A percentile compares a stretch with the other conserved stretches of the same genome.
phyloP scores from a whole-genome alignment of 2,329 filamentous ascomycete genomes.

The Grosmannia serpens region DNA sequence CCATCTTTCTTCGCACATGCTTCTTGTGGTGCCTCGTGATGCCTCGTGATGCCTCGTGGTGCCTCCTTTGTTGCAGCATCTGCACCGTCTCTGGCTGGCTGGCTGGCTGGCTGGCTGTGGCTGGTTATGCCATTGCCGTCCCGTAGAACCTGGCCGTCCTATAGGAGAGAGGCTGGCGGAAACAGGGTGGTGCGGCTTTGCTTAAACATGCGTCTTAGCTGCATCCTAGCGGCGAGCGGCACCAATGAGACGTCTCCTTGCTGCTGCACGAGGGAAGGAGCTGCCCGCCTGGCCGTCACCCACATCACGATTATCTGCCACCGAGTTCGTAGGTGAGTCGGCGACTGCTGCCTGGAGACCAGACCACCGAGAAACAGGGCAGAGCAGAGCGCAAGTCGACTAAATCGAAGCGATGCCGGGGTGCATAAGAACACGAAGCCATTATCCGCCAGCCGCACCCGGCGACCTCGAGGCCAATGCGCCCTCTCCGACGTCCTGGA shows the following conservation, averaged over 20 bases:
- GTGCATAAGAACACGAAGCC: background rate
- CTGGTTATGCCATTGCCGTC: background rate
- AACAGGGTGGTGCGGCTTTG: background rate
- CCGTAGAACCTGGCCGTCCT: background rate
- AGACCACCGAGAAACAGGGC: background rate
- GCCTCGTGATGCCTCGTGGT: too few relatives aligned
- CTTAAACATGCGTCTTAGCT: background rate
- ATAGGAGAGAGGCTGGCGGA: background rate
- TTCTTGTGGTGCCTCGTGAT: background rate
- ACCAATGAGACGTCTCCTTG: background rate
- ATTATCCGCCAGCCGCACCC: background rate
- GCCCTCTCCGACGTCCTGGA: background rate
- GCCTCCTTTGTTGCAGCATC: background rate
- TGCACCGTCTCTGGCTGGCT: background rate
- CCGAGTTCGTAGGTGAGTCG: background rate
- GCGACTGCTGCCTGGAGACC: background rate
- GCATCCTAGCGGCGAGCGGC: background rate
- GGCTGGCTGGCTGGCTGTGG: background rate
- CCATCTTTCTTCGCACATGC: background rate
- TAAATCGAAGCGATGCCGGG: background rate
- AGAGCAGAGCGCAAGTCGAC: background rate
- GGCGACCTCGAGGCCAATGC: background rate
- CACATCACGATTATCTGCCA: background rate
- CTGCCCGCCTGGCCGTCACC: background rate
- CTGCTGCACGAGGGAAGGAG: background rate